Evolutionary conservation across 257 asterid genomes (phyloP).

Genomic region (Henckelia pumila): DNA sequence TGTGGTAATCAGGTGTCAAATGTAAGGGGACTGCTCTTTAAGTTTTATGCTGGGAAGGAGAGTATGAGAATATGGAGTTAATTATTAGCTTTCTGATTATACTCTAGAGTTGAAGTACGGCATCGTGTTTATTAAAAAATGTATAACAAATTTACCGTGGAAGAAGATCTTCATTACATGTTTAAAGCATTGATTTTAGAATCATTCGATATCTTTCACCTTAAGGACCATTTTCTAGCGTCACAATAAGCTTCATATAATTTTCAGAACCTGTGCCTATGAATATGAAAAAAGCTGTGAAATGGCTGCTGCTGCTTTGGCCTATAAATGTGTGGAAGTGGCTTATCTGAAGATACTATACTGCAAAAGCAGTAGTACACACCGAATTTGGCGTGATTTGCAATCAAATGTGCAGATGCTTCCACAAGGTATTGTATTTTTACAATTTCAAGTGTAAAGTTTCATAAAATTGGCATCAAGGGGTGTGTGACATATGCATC

Average conservation of each 20-base stretch:
- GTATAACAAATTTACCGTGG: neutral
- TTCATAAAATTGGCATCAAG: slow-evolving; percentile 14
- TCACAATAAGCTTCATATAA: slow-evolving; percentile 27
- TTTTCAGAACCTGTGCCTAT: slow-evolving; percentile 71
- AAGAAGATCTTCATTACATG: neutral
- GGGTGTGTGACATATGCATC: neutral
- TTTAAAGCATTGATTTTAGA: slow-evolving; percentile 20
- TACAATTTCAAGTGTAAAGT: slow-evolving; percentile 1
- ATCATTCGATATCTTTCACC: slow-evolving; percentile 13
- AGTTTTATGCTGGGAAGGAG: neutral
- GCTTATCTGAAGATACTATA: slow-evolving; percentile 73
- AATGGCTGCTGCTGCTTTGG: slow-evolving; percentile 81
- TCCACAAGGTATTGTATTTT: slow-evolving; percentile 57
- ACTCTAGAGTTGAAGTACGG: neutral
- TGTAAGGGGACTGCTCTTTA: neutral
- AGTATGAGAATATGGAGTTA: neutral
- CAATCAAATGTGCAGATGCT: slow-evolving; percentile 65
- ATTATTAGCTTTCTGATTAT: neutral
- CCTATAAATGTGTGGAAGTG: slow-evolving; percentile 89
- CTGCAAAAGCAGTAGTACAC: slow-evolving; percentile 56
- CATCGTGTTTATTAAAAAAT: neutral
- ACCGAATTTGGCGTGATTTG: slow-evolving; percentile 54
- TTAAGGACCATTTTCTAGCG: slow-evolving; percentile 21
- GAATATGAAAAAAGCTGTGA: slow-evolving; percentile 70
- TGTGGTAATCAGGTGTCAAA: neutral